A percentile compares a stretch with the other conserved stretches of the same genome.
These are phyloP conservation scores for Colletotrichum cereale DNA, from an alignment of 2,329 filamentous ascomycete genomes.

Conservation along the genomic window DNA sequence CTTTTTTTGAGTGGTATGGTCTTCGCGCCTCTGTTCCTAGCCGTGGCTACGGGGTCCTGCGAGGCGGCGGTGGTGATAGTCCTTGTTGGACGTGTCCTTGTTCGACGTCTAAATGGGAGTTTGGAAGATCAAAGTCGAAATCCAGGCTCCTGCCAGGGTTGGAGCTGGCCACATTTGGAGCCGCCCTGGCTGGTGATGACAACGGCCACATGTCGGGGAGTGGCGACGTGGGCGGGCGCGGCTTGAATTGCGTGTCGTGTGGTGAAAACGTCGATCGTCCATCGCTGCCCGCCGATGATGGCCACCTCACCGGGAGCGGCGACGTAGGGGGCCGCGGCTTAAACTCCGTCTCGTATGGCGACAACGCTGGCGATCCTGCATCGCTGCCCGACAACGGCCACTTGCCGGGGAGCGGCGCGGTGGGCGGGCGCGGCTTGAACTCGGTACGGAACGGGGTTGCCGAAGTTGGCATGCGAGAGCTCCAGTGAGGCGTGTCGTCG, in stretches of 20 bases:
- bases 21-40: not conserved
- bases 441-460: constrained; percentile 19
- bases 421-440: constrained; percentile 33
- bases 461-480: constrained; percentile 8
- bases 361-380: not conserved
- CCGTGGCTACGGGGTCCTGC: constrained; percentile 27
- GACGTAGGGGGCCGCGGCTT: not conserved
- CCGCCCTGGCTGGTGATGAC: constrained; percentile 28
- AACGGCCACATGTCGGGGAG: constrained; percentile 33
- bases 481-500: constrained; percentile 17
- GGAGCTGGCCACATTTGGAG: constrained; percentile 19
- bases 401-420: constrained; percentile 31
- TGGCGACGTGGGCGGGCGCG: constrained; percentile 25
- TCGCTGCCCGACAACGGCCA: constrained; percentile 27
- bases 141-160: constrained; percentile 23
- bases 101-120: constrained; percentile 17
- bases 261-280: too few species aligned
- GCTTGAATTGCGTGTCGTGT: not conserved
- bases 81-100: constrained; percentile 18
- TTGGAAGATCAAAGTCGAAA: constrained; percentile 11
- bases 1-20: not conserved
- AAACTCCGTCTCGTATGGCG: too few species aligned
- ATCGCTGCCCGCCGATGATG: too few species aligned
- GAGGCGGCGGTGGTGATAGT: constrained; percentile 34
- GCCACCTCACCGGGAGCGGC: too few species aligned